A percentile compares a stretch with the other conserved stretches of the same genome.
These are phyloP conservation scores for Tolypocladium cylindrosporum DNA, from an alignment of 2,329 filamentous ascomycete genomes.

Conservation along the genomic window DNA sequence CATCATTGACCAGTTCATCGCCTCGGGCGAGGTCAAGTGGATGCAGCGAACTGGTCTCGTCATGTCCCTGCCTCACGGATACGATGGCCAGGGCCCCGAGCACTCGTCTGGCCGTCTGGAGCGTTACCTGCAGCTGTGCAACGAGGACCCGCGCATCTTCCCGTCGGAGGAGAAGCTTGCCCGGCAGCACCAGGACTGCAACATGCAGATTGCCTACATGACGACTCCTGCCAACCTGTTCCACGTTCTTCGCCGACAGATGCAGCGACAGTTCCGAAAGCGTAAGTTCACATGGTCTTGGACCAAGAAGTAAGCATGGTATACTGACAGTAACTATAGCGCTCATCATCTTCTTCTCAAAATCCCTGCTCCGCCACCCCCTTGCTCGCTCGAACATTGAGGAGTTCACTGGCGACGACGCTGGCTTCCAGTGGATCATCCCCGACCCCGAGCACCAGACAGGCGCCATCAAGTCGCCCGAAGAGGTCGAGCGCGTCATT, in stretches of 20 bases:
- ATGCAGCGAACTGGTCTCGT: slow-evolving; percentile 95
- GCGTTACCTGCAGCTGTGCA: slow-evolving; percentile 92
- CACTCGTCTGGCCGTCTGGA: slow-evolving; percentile 97
- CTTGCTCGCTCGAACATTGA: slow-evolving; percentile 81
- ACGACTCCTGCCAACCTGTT: slow-evolving; percentile 95
- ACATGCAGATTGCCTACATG: slow-evolving; percentile 97
- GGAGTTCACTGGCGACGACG: slow-evolving; percentile 74
- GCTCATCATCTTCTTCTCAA: slow-evolving; percentile 96
- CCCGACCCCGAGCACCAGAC: slow-evolving; percentile 75
- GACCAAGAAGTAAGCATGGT: neutral
- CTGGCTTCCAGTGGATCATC: slow-evolving; percentile 96
- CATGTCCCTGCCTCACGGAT: slow-evolving; percentile 93
- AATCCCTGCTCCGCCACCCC: slow-evolving; percentile 89
- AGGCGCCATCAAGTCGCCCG: slow-evolving; percentile 63
- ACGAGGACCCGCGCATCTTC: slow-evolving; percentile 93
- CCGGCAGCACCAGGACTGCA: slow-evolving; percentile 98
- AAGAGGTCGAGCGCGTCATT: slow-evolving; percentile 89
- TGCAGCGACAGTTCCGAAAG: slow-evolving; percentile 99
- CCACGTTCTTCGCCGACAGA: slow-evolving; percentile 92
- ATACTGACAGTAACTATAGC: slow-evolving; percentile 36
- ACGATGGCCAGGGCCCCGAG: slow-evolving; percentile 96
- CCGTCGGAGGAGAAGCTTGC: slow-evolving; percentile 80
- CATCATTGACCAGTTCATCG: slow-evolving; percentile 98
- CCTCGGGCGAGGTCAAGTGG: slow-evolving; percentile 97
- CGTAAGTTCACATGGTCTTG: slow-evolving; percentile 48